Evolutionary conservation across 1,284 basidiomycete species (phyloP), one percentile per base, ranked within the genome.

Genomic region (Ceratobasidium sp.): DNA sequence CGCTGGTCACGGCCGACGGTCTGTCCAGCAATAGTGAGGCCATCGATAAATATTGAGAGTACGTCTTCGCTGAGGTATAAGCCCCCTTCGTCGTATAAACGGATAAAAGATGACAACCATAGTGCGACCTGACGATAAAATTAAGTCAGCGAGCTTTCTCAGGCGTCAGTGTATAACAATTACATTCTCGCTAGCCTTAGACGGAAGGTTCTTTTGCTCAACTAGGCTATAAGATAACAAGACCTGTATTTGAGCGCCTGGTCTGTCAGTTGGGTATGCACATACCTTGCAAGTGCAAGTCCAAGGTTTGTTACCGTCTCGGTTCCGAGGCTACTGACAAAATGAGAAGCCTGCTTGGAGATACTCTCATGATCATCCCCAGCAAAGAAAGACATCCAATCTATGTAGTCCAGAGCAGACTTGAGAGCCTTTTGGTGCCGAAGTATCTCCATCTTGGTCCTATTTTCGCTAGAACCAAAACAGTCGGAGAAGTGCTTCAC

Each of bases 321-420:
- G 11, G 8, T n/a, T 3, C 33, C 66, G 23, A 58, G 53, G 4
- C 2, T 3, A 7, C 33, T 42, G 20, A 20, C 4, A 15, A 69
- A 17, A 1, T 54, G 3, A 6, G 15, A 23, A 11, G 58, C n/a
- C 23, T 45, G 66, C 1, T 28, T 6, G 17, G n/a, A n/a, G 3
- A 69, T 67, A 10, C 10, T n/a, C 20, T 42, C 1, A 28, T 17
- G 33, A 11, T 15, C 1, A 15, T 17, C 26, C 2, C 28, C 53
- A 17, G 35, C 47, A 28, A 68, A 58, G n/a, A 45, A 54, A 45
- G 53, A n/a, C 53, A 69, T 69, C 66, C 66, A 69, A 26, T 53
- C 33, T 3, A 39, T 45, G 35, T 69, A 69, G 17, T 69, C 53
- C 8, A 56, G 23, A 10, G 66, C 66, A 15, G 3, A 23, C 23